Percentiles rank a stretch among this genome's conserved stretches.
Conservation (phyloP, 129 eudicot genomes). For the Flaveria trinervia region DNA sequence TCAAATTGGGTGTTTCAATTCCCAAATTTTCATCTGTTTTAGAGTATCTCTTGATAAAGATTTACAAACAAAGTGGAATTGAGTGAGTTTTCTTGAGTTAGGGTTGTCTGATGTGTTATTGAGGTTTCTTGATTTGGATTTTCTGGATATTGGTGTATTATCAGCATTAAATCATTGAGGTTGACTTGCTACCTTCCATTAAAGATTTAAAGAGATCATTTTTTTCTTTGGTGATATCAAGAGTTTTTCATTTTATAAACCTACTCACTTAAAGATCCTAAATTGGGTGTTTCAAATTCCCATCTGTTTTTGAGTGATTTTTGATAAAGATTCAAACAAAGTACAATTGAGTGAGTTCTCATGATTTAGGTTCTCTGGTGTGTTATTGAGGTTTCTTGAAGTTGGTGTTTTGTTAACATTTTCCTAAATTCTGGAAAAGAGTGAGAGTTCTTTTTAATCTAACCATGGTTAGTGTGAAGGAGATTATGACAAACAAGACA, state of each 20-base stretch:
- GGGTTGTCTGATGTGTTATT: background rate
- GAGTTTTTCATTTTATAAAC: slow-evolving; percentile 14
- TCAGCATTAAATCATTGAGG: slow-evolving; percentile 28
- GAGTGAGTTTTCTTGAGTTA: background rate
- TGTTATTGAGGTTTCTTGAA: slow-evolving; percentile 21
- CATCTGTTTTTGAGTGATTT: background rate
- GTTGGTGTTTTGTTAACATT: slow-evolving; percentile 12
- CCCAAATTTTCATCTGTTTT: background rate
- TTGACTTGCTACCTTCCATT: slow-evolving; percentile 30
- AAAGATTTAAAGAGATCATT: slow-evolving; percentile 12
- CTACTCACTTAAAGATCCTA: slow-evolving; percentile 35
- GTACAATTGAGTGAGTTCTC: background rate
- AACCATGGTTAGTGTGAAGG: slow-evolving; percentile 47
- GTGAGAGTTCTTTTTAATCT: background rate
- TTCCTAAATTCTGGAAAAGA: slow-evolving; percentile 16
- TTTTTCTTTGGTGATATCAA: slow-evolving; percentile 1
- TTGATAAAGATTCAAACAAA: slow-evolving; percentile 9
- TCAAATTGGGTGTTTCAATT: slow-evolving; percentile 6
- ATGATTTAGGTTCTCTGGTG: background rate
- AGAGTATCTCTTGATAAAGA: slow-evolving; percentile 11
- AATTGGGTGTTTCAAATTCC: slow-evolving; percentile 5
- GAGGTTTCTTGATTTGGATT: slow-evolving; percentile 19
- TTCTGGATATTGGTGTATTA: background rate
- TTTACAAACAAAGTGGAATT: background rate
- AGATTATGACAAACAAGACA: slow-evolving; percentile 50